A percentile compares a stretch with the other conserved stretches of the same genome.
Conservation (phyloP, 352 stramenopile species). For the Pythium phragmiticola region DNA sequence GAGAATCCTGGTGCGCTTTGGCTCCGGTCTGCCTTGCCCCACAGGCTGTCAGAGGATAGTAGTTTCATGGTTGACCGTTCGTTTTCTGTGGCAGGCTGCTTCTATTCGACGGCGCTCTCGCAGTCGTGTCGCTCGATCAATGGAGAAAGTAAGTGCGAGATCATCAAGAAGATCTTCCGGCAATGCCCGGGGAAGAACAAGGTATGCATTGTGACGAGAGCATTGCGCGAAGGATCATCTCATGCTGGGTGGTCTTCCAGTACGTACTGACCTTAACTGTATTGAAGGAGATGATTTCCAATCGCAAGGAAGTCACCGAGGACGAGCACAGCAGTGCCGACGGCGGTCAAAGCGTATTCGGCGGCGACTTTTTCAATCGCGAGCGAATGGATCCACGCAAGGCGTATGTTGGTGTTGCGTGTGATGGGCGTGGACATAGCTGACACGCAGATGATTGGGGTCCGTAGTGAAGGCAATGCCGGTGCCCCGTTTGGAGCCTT, state of each 20-base stretch:
- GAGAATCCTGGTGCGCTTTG: conserved; percentile 46
- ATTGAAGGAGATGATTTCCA: conserved; percentile 64
- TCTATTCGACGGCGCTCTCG: conserved; percentile 79
- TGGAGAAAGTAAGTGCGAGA: conserved; percentile 84
- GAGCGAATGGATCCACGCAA: conserved; percentile 57
- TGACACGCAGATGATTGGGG: too few relatives aligned
- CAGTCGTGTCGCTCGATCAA: conserved; percentile 79
- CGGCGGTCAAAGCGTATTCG: conserved; percentile 30
- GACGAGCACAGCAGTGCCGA: conserved; percentile 54
- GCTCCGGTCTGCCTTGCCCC: too few relatives aligned
- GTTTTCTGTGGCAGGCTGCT: conserved; percentile 42
- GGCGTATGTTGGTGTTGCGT: background rate
- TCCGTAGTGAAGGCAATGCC: conserved; percentile 3
- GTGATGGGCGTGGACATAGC: too few relatives aligned
- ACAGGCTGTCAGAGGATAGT: too few relatives aligned
- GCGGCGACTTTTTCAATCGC: conserved; percentile 68
- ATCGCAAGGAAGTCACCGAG: conserved; percentile 74
- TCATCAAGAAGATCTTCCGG: conserved; percentile 85
- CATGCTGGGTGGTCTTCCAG: background rate
- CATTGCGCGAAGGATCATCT: background rate
- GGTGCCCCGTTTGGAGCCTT: conserved; percentile 32
- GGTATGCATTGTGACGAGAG: conserved; percentile 15
- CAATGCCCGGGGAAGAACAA: conserved; percentile 71
- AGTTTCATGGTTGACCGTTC: too few relatives aligned
- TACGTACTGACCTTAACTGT: background rate